phyloP scores from a whole-genome alignment of 2,329 filamentous ascomycete genomes.

The Calonectria hawksworthii region DNA sequence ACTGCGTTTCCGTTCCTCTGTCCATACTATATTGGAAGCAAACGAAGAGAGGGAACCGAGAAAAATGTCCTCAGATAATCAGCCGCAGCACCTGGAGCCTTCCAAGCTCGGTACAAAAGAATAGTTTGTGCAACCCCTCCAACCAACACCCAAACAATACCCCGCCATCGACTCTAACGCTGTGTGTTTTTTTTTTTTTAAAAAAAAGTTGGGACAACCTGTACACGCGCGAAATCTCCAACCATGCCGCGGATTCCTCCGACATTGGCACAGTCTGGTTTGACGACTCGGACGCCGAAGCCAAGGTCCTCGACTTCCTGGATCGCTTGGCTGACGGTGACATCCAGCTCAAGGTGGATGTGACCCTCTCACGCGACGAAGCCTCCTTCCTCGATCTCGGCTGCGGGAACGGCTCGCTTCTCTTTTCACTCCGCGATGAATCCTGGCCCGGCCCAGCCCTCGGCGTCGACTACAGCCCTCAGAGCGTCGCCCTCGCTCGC shows the following conservation, averaged over 20 bases:
- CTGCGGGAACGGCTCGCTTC: constrained; percentile 92
- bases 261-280: constrained; percentile 97
- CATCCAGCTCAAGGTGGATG: constrained; percentile 30
- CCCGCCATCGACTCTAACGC: constrained; percentile 27
- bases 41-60: not conserved
- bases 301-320: constrained; percentile 82
- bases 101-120: constrained; percentile 89
- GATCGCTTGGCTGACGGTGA: constrained; percentile 52
- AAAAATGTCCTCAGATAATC: constrained; percentile 39
- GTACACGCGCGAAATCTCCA: constrained; percentile 79
- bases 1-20: not conserved
- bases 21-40: not conserved
- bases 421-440: constrained; percentile 81
- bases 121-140: constrained; percentile 72
- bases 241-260: constrained; percentile 78
- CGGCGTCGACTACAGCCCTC: constrained; percentile 88
- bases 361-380: constrained; percentile 44
- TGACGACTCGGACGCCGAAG: constrained; percentile 89
- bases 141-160: not conserved
- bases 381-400: constrained; percentile 86
- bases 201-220: constrained; percentile 78
- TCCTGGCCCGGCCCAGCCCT: constrained; percentile 78
- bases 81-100: constrained; percentile 80
- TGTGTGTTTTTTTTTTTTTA: too few relatives aligned
- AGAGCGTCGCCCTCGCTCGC: constrained; percentile 81